A percentile compares a stretch with the other conserved stretches of the same genome.
Conservation (phyloP, 2,329 filamentous ascomycete species). For the Penicillium sp. region DNA sequence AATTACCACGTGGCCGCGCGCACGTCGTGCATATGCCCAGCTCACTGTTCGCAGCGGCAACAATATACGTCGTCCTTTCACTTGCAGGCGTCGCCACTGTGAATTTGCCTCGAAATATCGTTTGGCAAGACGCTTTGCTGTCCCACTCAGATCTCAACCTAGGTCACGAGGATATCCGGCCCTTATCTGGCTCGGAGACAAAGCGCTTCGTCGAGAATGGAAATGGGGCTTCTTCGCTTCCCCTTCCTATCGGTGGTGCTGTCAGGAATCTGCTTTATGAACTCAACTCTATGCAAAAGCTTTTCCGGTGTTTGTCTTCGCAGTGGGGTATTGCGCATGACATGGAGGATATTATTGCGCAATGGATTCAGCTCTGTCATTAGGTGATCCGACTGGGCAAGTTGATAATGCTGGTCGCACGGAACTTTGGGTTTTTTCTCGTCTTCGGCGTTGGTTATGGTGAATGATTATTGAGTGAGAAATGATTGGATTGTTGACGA, state of each 20-base stretch:
- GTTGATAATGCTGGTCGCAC: too few species aligned
- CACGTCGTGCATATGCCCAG: conserved; percentile 50
- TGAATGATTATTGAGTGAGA: too few species aligned
- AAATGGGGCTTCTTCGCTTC: conserved; percentile 24
- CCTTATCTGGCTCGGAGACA: conserved; percentile 37
- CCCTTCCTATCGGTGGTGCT: conserved; percentile 24
- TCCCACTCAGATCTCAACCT: conserved; percentile 32
- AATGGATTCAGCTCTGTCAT: conserved; percentile 48
- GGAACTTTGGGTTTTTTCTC: too few species aligned
- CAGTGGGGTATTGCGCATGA: conserved; percentile 50
- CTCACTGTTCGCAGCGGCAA: conserved; percentile 47
- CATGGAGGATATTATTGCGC: conserved; percentile 47
- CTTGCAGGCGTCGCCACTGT: conserved; percentile 41
- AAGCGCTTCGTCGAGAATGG: conserved; percentile 36
- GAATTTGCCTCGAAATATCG: conserved; percentile 40
- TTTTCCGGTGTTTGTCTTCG: conserved; percentile 46
- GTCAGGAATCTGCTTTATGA: conserved; percentile 49
- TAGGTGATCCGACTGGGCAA: conserved; percentile 14
- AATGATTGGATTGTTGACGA: too few species aligned
- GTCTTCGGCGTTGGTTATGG: too few species aligned
- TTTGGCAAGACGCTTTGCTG: conserved; percentile 45
- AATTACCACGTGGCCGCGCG: conserved; percentile 46
- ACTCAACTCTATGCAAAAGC: conserved; percentile 49
- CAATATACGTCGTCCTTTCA: conserved; percentile 45
- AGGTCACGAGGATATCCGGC: conserved; percentile 25